These are phyloP conservation scores for Tritrichomonas musculus DNA, from an alignment of 208 protist genomes.

Conservation along the genomic window DNA sequence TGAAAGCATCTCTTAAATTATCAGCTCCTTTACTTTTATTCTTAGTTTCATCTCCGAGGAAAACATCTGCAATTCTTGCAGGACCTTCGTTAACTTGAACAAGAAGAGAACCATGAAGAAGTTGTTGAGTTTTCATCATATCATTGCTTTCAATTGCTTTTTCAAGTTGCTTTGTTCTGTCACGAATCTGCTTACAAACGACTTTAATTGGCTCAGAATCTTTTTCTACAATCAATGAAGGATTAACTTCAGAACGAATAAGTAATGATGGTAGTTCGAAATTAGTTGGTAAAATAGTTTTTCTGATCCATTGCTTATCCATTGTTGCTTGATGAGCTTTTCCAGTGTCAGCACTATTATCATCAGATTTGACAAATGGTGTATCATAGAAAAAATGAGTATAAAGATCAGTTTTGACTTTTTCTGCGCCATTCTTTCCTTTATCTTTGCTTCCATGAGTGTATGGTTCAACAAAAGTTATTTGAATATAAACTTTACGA, in stretches of 20 bases:
- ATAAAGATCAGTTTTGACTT: background rate
- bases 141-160: background rate
- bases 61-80: background rate
- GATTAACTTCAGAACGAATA: background rate
- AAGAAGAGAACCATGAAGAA: background rate
- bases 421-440: background rate
- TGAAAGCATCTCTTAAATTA: too few relatives aligned
- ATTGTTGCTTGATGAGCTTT: background rate
- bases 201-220: constrained; percentile 3
- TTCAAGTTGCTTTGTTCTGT: background rate
- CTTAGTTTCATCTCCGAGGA: too few relatives aligned
- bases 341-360: too few relatives aligned
- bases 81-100: background rate
- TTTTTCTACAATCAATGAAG: background rate
- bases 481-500: background rate
- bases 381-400: constrained; percentile 1
- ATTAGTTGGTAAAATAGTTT: background rate
- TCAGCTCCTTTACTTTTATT: background rate
- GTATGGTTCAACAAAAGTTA: background rate
- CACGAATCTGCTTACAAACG: background rate
- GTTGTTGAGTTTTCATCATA: background rate
- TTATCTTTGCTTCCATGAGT: background rate
- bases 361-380: background rate
- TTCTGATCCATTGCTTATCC: background rate
- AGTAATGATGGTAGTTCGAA: background rate